phyloP scores from a whole-genome alignment of 306 rosid genomes.

The Cicer arietinum region DNA sequence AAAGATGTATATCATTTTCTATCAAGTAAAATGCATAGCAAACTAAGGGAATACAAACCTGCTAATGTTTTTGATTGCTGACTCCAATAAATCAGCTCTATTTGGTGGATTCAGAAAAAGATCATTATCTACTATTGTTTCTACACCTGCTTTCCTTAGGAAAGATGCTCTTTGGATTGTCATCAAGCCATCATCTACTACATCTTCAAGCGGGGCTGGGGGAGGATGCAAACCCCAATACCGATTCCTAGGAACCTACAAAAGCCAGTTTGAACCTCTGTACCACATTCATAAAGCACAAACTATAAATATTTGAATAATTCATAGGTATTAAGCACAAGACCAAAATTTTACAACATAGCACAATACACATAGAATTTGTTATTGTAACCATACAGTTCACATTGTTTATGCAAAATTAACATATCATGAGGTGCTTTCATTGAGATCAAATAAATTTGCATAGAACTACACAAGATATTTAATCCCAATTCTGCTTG shows the following conservation, averaged over 20 bases:
- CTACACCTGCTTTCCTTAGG: constrained; percentile 94
- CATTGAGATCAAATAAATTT: constrained; percentile 11
- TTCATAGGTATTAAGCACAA: constrained; percentile 35
- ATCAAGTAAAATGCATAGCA: constrained; percentile 12
- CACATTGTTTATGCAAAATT: too few species aligned
- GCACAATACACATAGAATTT: constrained; percentile 27
- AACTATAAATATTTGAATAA: constrained; percentile 49
- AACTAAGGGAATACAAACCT: constrained; percentile 59
- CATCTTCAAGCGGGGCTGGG: constrained; percentile 96
- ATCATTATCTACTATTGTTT: constrained; percentile 75
- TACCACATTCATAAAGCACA: constrained; percentile 51
- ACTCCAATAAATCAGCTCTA: constrained; percentile 87
- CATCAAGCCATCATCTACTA: constrained; percentile 88
- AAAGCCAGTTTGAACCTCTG: constrained; percentile 53
- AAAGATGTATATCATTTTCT: neutral
- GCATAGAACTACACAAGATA: neutral
- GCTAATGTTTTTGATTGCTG: constrained; percentile 83
- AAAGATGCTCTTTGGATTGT: constrained; percentile 93
- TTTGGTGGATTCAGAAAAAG: constrained; percentile 76
- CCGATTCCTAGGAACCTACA: constrained; percentile 94
- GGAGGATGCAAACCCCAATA: constrained; percentile 99
- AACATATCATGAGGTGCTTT: neutral
- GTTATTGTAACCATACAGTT: too few species aligned
- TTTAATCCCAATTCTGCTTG: neutral
- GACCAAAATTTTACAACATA: constrained; percentile 35